These are phyloP conservation scores for Hymenoscyphus salicellus DNA, from an alignment of 2,329 filamentous ascomycete species.

Conservation along the genomic window DNA sequence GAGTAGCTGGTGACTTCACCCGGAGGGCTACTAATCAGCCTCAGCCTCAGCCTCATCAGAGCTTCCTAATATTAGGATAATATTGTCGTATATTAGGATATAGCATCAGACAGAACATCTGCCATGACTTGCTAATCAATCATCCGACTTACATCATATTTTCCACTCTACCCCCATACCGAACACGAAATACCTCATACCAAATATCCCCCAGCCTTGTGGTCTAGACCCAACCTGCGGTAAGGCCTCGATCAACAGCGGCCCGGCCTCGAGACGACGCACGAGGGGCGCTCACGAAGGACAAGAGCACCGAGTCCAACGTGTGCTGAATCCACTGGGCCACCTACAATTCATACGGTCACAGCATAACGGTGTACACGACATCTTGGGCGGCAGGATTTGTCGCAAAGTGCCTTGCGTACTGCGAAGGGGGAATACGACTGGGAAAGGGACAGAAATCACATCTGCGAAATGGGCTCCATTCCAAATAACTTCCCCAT, in stretches of 20 bases:
- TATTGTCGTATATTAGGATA: too few relatives aligned
- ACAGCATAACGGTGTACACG: not conserved
- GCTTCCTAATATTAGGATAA: too few relatives aligned
- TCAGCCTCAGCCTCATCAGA: not conserved
- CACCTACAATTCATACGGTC: not conserved
- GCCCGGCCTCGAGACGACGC: not conserved
- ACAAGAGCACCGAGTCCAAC: not conserved
- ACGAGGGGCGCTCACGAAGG: not conserved
- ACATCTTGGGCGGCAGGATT: not conserved
- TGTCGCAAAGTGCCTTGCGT: not conserved
- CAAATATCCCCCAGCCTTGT: not conserved
- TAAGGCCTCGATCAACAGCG: not conserved
- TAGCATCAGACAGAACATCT: not conserved
- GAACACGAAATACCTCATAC: not conserved
- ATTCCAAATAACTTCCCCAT: constrained; percentile 49
- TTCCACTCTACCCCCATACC: not conserved
- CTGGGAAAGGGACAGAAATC: not conserved
- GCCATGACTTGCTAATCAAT: not conserved
- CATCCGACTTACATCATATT: not conserved
- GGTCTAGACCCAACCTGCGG: not conserved
- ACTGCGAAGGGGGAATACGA: not conserved
- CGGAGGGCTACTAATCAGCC: not conserved
- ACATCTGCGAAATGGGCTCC: constrained; percentile 25
- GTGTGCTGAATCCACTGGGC: not conserved
- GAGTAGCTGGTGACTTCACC: not conserved